Evolutionary conservation across 306 rosid species (phyloP), one percentile per base, ranked within the genome.

Genomic region (Vigna mungo): DNA sequence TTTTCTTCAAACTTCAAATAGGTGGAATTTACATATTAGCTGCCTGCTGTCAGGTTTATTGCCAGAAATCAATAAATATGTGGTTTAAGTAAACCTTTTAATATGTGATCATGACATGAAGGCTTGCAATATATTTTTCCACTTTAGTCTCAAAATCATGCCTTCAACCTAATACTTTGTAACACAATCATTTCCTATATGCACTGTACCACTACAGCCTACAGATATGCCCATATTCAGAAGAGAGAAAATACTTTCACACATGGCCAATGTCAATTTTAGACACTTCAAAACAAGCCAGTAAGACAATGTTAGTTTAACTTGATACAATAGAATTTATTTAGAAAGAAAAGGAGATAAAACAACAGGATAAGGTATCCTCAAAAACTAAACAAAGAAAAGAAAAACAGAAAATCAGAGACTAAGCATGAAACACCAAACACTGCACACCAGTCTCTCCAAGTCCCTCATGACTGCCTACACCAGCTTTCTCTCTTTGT

Each of bases 81-180:
- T 30, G 34, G 34, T 30, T 30, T 30, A 30, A 30, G 34, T 4
- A 30, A 30, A 5, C 34, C 34, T 30, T 30, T 30, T 30, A 30
- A 30, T 30, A 30, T 30, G 34, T 30, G 34, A 30, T 30, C 4
- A 30, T 30, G 34, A 30, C 34, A 30, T 30, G 34, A 30, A 30
- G 34, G 34, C 34, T 30, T 4, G 5, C 34, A 30, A 30, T 30
- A 30, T 30, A 30, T 30, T 30, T 30, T 30, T 30, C 34, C 34
- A 46, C 18, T 71, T 53, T 20, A 52, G 60, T 63, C 60, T 49
- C 71, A 36, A 54, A 73, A 79, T 39, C 51, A 69, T 46, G 52
- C 74, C 49, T 68, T 68, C 78, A 18, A 78, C 67, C 51, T 58
- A 56, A 10, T 47, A 52, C 49, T 74, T 59, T 46, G 21, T 74